Base-by-base conservation (phyloP, 768 basidiomycete genomes). In the Galerina marginata region DNA sequence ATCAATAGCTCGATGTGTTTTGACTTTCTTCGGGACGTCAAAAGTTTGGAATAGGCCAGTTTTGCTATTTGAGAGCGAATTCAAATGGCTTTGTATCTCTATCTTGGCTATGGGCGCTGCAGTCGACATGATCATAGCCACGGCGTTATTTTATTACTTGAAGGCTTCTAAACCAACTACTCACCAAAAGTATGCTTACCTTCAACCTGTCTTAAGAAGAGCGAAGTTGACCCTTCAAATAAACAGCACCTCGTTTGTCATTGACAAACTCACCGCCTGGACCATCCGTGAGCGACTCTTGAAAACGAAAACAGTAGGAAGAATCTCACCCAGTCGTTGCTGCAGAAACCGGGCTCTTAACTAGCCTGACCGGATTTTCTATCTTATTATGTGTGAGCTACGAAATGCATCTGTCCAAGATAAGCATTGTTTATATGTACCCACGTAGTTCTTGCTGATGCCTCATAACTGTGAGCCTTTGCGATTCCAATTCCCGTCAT, bases 231-330 rank as follows among this genome's bases (percentile, higher is more conserved):
- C 29, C 9, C n/a, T 6, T 20, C 55, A n/a, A n/a, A 14, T 23
- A 6, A 3, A 6, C 29, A 29, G 29, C 39, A 49, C 56, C 20
- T n/a, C 56, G 6, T 20, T n/a, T 42, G 40, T 45, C 2, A 15
- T 54, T 9, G 50, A 62, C 38, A 57, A 48, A 39, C 38, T 62
- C 5, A 40, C 25, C 25, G 44, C 56, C 4, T 62, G 60, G 60
- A 57, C 55, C 20, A 47, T 62, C 43, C 55, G 57, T 63, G 38
- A 25, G 61, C 47, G 3, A 7, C n/a, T n/a, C 9, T 38, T 25
- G 15, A 16, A 29, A 14, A 39, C 9, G n/a, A 25, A 6, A 14
- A 42, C 1, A 38, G 14, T 39, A 9, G 10, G 3, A 26, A 5
- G 9, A 29, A 29, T 29, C 29, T 29, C 12, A 29, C 37, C 11